A percentile compares a stretch with the other conserved stretches of the same genome.
These are phyloP conservation scores for Marchantia paleacea DNA, from an alignment of 225 moss, liverwort and hornwort species.

Conservation along the genomic window DNA sequence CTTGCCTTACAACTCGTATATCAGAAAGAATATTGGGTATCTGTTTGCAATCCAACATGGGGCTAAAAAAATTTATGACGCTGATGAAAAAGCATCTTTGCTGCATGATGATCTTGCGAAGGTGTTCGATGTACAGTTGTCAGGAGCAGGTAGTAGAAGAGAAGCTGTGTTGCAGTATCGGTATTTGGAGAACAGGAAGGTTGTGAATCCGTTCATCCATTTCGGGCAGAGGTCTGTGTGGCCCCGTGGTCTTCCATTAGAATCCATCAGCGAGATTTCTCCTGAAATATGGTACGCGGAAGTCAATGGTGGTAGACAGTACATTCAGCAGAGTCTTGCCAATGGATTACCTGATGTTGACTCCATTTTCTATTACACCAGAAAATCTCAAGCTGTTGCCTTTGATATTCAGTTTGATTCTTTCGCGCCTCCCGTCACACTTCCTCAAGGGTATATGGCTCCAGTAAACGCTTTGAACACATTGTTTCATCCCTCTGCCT, in stretches of 20 bases:
- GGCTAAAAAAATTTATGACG: slow-evolving; percentile 80
- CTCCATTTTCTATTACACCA: slow-evolving; percentile 86
- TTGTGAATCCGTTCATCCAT: slow-evolving; percentile 86
- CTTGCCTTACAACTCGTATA: slow-evolving; percentile 55
- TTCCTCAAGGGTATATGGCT: slow-evolving; percentile 79
- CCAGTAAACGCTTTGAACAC: slow-evolving; percentile 89
- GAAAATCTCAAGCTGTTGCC: slow-evolving; percentile 53
- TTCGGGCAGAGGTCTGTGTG: slow-evolving; percentile 91
- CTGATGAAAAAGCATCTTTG: slow-evolving; percentile 65
- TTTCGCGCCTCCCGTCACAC: slow-evolving; percentile 61
- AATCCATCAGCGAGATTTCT: slow-evolving; percentile 62
- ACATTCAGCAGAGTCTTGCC: slow-evolving; percentile 91
- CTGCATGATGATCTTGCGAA: slow-evolving; percentile 58
- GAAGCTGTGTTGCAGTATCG: slow-evolving; percentile 71
- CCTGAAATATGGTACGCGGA: slow-evolving; percentile 75
- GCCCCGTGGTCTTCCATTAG: slow-evolving; percentile 84
- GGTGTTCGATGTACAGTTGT: slow-evolving; percentile 69
- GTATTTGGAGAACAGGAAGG: slow-evolving; percentile 54
- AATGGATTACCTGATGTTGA: slow-evolving; percentile 95
- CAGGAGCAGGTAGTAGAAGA: slow-evolving; percentile 53
- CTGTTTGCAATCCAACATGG: slow-evolving; percentile 95
- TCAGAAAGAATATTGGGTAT: slow-evolving; percentile 85
- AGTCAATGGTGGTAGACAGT: slow-evolving; percentile 66
- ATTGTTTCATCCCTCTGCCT: slow-evolving; percentile 69
- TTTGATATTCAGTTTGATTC: slow-evolving; percentile 70